Base-by-base conservation (phyloP, 257 asterid species). In the Vinca minor region DNA sequence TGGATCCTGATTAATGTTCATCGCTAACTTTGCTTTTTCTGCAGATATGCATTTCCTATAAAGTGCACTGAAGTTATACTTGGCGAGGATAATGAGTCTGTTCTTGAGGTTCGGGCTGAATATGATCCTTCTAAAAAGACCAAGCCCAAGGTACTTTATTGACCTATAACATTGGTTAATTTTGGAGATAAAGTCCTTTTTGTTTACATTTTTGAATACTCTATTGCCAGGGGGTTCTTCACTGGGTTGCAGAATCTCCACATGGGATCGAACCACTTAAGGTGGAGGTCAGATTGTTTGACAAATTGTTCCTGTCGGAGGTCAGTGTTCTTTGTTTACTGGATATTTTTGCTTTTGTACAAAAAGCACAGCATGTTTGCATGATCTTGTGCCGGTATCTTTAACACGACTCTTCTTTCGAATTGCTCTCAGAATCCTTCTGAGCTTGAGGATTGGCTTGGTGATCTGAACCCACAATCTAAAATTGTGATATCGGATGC, bases 41-140 rank as follows among this genome's bases (percentile, higher is more conserved):
- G 63, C 72, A 92, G 97, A 87, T 89, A 88, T 75, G 98, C 96
- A 14, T 92, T 84, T 71, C 98, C 95, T 29, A 84, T 89, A 41
- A 87, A 87, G 70, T 92, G 98, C 76, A 85, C 91, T 17, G 83
- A 85, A 62, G 94, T 89, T 35, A 81, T 85, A 48, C 73, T 75
- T 28, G 86, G 82, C 15, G 89, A 81, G 58, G 94, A 92, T 68
- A 77, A 75, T 0, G 84, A 80, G 75, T 81, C 95, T 23, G 68
- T 89, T 76, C 77, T 70, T 52, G 97, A 92, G 80, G 80, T 89
- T 61, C 86, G 45, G 47, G 98, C 88, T 2, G 94, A 87, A 73
- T 89, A 81, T 69, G 98, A 92, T 64, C 91, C 87, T 31, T 75
- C 79, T 41, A 92, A 92, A 82, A 84, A 78, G 48, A 76, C 77